These are phyloP conservation scores for Westerdykella sp. DNA, from an alignment of 2,329 filamentous ascomycete genomes.

Conservation along the genomic window DNA sequence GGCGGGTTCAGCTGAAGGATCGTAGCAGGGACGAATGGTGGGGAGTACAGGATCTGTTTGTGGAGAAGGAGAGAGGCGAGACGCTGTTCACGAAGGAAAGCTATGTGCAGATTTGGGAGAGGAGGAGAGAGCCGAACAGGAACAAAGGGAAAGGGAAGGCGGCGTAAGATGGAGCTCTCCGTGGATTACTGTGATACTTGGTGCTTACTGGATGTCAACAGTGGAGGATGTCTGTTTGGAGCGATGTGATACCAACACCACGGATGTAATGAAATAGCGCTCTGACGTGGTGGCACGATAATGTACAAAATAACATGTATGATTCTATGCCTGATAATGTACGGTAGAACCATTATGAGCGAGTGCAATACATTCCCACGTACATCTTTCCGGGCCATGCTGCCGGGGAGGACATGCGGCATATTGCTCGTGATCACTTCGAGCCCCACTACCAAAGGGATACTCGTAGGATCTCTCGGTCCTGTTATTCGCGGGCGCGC, in stretches of 20 bases:
- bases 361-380: too few relatives aligned
- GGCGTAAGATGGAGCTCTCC: not conserved
- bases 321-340: too few relatives aligned
- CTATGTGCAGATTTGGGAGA: constrained; percentile 95
- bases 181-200: not conserved
- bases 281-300: not conserved
- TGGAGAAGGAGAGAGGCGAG: constrained; percentile 83
- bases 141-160: constrained; percentile 4
- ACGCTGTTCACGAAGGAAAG: constrained; percentile 87
- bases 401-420: too few relatives aligned
- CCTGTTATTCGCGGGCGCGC: too few relatives aligned
- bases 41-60: constrained; percentile 87
- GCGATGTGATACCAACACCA: too few relatives aligned
- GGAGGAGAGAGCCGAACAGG: constrained; percentile 49
- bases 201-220: not conserved
- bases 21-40: constrained; percentile 82
- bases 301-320: not conserved
- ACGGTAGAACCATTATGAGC: too few relatives aligned
- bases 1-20: constrained; percentile 86
- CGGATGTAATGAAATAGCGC: not conserved
- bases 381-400: too few relatives aligned
- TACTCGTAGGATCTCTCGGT: too few relatives aligned
- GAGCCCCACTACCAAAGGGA: too few relatives aligned
- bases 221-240: too few relatives aligned
- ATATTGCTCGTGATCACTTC: too few relatives aligned